Conservation (phyloP, 306 rosid genomes). For the Cucurbita maxima region DNA sequence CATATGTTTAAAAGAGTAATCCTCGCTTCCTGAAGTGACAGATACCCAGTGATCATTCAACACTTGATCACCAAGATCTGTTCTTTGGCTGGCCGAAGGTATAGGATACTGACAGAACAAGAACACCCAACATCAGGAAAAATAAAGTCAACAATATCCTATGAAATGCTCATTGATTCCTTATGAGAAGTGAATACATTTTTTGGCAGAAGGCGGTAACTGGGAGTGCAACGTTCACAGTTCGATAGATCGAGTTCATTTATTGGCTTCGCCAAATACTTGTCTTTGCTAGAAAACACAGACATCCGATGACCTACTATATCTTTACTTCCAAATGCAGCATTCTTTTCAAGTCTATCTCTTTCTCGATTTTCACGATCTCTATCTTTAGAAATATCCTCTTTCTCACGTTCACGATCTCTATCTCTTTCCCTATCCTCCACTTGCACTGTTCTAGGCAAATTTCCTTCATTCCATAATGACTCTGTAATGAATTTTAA, state of each 20-base stretch:
- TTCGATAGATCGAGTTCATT: constrained; percentile 95
- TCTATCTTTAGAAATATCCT: constrained; percentile 66
- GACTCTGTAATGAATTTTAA: constrained; percentile 40
- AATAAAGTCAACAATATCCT: constrained; percentile 2
- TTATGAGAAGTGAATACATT: constrained; percentile 32
- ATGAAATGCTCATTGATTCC: not conserved
- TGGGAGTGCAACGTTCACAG: constrained; percentile 93
- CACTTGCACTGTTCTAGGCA: constrained; percentile 44
- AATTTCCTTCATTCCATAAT: constrained; percentile 66
- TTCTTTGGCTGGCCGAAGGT: constrained; percentile 80
- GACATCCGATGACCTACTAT: constrained; percentile 53
- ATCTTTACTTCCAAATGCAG: constrained; percentile 46
- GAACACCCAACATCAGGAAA: not conserved
- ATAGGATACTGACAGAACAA: constrained; percentile 63
- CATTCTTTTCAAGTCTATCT: constrained; percentile 41
- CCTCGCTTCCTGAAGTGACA: constrained; percentile 98
- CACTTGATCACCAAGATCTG: constrained; percentile 69
- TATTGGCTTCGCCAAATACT: constrained; percentile 79
- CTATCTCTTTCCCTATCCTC: constrained; percentile 67
- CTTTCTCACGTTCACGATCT: constrained; percentile 41
- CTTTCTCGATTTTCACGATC: constrained; percentile 64
- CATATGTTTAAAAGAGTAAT: constrained; percentile 98
- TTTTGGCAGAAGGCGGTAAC: constrained; percentile 89
- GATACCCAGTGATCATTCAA: constrained; percentile 96
- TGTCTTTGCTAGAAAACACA: constrained; percentile 72